These are phyloP conservation scores for Flaveria sonorensis DNA, from an alignment of 129 eudicot species.

Conservation along the genomic window DNA sequence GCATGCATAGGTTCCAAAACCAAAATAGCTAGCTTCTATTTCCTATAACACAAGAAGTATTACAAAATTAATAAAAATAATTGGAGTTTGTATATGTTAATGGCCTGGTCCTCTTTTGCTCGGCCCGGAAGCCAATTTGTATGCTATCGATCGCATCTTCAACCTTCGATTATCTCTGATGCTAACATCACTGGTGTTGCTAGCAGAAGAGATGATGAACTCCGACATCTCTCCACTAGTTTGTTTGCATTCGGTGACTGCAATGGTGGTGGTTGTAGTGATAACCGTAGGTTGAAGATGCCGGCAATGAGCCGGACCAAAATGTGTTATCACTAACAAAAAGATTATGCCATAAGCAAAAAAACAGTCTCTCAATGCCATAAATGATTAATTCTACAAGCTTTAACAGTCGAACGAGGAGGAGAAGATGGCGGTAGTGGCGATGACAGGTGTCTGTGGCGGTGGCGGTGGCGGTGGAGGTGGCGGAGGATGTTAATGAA, in stretches of 20 bases:
- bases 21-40: too few relatives aligned
- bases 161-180: background rate
- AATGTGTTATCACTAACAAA: constrained; percentile 18
- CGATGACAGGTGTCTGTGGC: background rate
- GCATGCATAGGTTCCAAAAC: background rate
- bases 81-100: constrained; percentile 7
- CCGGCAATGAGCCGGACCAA: constrained; percentile 27
- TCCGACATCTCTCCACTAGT: background rate
- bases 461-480: too few relatives aligned
- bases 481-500: constrained; percentile 13
- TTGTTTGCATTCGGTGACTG: constrained; percentile 11
- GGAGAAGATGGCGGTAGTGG: background rate
- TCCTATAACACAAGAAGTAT: background rate
- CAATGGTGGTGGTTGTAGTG: too few relatives aligned
- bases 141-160: constrained; percentile 23
- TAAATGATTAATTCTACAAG: background rate
- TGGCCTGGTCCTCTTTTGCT: constrained; percentile 56
- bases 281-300: background rate
- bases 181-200: background rate
- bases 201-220: constrained; percentile 2
- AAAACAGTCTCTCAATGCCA: constrained; percentile 18
- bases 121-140: constrained; percentile 42
- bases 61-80: background rate
- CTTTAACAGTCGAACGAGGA: background rate
- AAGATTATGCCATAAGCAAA: constrained; percentile 19